Conservation (phyloP, 2,329 filamentous ascomycete genomes). For the Pyrenochaeta sp. region DNA sequence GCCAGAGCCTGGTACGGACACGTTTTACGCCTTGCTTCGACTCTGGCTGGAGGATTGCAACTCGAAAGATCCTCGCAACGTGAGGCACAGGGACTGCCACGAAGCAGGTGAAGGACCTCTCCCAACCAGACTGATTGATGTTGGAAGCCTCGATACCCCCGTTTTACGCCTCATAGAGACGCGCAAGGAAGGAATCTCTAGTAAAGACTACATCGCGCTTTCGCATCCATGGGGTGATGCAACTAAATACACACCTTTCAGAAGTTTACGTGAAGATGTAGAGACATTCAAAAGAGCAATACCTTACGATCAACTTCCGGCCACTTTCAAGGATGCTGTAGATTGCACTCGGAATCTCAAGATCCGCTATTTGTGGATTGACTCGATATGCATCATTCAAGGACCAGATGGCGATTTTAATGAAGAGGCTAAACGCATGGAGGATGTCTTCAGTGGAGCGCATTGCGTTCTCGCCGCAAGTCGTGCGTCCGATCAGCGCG, state of each 20-base stretch:
- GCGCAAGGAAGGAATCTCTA: background rate
- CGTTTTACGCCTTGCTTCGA: conserved; percentile 13
- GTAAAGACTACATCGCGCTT: conserved; percentile 19
- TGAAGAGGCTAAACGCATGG: conserved; percentile 28
- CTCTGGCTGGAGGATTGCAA: conserved; percentile 20
- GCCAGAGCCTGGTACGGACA: background rate
- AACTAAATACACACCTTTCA: conserved; percentile 7
- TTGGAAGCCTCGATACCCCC: conserved; percentile 3
- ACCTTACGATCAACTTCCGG: conserved; percentile 12
- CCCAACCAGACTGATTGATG: conserved; percentile 21
- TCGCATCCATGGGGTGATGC: conserved; percentile 25
- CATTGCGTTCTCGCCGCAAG: conserved; percentile 28
- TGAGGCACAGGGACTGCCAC: background rate
- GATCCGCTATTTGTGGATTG: conserved; percentile 35
- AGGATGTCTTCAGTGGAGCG: conserved; percentile 25
- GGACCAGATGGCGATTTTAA: conserved; percentile 26
- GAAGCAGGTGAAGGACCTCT: background rate
- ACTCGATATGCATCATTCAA: conserved; percentile 34
- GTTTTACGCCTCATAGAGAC: conserved; percentile 12
- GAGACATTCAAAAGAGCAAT: conserved; percentile 6
- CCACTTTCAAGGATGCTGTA: conserved; percentile 28
- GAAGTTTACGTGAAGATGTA: background rate
- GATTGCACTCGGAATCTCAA: conserved; percentile 17
- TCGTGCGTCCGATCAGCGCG: conserved; percentile 9
- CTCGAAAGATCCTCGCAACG: background rate